Evolutionary conservation across 164 flowering plant genomes (phyloP), one percentile per base, ranked within the genome.

Genomic region (Magnolia changhungtana): DNA sequence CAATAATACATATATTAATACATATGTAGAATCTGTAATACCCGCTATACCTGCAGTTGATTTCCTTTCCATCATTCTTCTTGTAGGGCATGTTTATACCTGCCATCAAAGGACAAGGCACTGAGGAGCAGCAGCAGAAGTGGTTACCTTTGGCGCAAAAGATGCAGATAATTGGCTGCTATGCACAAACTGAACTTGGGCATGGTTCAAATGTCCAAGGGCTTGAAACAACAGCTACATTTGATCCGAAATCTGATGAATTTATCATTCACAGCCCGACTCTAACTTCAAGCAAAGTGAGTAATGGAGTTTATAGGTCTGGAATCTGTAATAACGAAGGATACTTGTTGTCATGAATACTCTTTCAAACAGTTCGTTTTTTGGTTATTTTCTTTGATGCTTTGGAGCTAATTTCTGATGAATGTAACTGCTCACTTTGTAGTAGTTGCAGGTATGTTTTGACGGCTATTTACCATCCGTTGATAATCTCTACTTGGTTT

Each of bases 141-240:
- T 96, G 99, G 99, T 79, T 96, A 76, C 90, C 97, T 5, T 75
- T 96, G 87, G 98, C 98, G n/a, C 83, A 90, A 77, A 94, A 83
- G 89, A 91, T 96, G 99, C 91, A 94, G 84, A 96, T 94, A 77
- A 93, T 96, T 87, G 98, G 99, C 16, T 94, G 98, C 78, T 96
- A 94, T 82, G 99, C 99, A 37, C 99, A 94, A 82, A 96, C 99
- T 71, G 99, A 96, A 85, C 97, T 96, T 78, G 99, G 99, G 76
- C 98, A 94, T 85, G 99, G 99, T 21, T 96, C 99, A 21, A 96
- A 94, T 85, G 98, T 96, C 72, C 99, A 96, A 87, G 99, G 99
- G 67, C 94, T 96, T 76, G 99, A 96, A 81, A 93, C 98, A 9
- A 94, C 96, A 64, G 99, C 98, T 55, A 96, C 98, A 51, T 96